A percentile compares a stretch with the other conserved stretches of the same genome.
These are phyloP conservation scores for Xanthoconium purpureum DNA, from an alignment of 768 basidiomycete genomes.

Conservation along the genomic window DNA sequence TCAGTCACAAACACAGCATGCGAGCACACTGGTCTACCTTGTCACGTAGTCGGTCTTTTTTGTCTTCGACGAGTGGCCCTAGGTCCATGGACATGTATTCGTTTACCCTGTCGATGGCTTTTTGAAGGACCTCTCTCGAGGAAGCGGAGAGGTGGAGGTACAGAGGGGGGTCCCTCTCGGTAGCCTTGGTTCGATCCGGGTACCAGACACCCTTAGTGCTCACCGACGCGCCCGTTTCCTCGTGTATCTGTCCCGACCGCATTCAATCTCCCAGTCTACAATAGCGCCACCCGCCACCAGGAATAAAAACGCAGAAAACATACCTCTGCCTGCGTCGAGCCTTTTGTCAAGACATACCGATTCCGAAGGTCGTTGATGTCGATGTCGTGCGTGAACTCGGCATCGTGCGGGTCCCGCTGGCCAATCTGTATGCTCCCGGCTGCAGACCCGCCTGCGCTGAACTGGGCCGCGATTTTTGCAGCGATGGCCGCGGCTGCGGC, in stretches of 20 bases:
- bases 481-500: slow-evolving; percentile 85
- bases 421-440: slow-evolving; percentile 42
- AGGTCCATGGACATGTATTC: slow-evolving; percentile 73
- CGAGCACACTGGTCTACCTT: slow-evolving; percentile 40
- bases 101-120: slow-evolving; percentile 67
- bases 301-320: slow-evolving; percentile 23
- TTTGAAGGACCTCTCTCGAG: slow-evolving; percentile 60
- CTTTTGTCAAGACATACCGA: slow-evolving; percentile 91
- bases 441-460: slow-evolving; percentile 45
- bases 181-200: slow-evolving; percentile 87
- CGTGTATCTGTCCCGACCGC: slow-evolving; percentile 66
- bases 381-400: slow-evolving; percentile 84
- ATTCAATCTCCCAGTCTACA: slow-evolving; percentile 1
- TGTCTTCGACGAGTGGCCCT: slow-evolving; percentile 78
- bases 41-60: slow-evolving; percentile 65
- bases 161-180: slow-evolving; percentile 88
- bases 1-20: slow-evolving; percentile 7
- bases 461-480: slow-evolving; percentile 92
- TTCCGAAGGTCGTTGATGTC: slow-evolving; percentile 97
- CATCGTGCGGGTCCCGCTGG: slow-evolving; percentile 66
- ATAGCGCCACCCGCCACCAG: not conserved
- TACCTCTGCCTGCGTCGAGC: slow-evolving; percentile 88
- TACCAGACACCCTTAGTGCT: slow-evolving; percentile 96
- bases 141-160: slow-evolving; percentile 91
- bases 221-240: slow-evolving; percentile 89